These are phyloP conservation scores for Saksenaea vasiformis DNA, from an alignment of 371 early-diverging fungal species.

Conservation along the genomic window DNA sequence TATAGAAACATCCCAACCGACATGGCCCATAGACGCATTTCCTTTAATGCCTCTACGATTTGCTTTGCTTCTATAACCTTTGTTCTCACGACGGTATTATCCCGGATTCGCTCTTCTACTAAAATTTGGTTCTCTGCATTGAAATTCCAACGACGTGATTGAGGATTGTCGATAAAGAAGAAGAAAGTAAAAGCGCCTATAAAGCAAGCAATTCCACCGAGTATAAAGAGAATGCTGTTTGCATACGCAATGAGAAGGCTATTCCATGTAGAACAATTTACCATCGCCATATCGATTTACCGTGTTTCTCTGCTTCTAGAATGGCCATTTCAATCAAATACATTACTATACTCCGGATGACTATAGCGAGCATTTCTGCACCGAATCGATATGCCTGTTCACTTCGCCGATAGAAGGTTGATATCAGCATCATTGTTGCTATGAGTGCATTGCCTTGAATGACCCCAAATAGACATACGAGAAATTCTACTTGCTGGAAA, in stretches of 20 bases:
- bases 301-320: conserved; percentile 52
- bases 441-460: conserved; percentile 37
- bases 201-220: conserved; percentile 15
- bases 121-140: too few relatives aligned
- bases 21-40: conserved; percentile 22
- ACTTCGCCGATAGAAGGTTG: conserved; percentile 33
- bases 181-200: conserved; percentile 17
- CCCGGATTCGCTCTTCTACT: too few relatives aligned
- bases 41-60: too few relatives aligned
- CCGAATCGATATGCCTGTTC: conserved; percentile 34
- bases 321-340: conserved; percentile 52
- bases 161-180: conserved; percentile 26
- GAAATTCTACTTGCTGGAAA: conserved; percentile 26
- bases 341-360: too few relatives aligned
- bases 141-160: too few relatives aligned
- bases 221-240: conserved; percentile 24
- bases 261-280: not conserved
- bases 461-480: conserved; percentile 34
- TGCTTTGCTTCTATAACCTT: too few relatives aligned
- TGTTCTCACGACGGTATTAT: too few relatives aligned
- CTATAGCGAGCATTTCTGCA: conserved; percentile 26
- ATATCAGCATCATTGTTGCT: conserved; percentile 25
- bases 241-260: not conserved
- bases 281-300: conserved; percentile 55
- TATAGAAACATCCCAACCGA: conserved; percentile 14